A percentile compares a stretch with the other conserved stretches of the same genome.
phyloP scores from a whole-genome alignment of 163 green algal genomes.

The Chlamydomonas reinhardtii region DNA sequence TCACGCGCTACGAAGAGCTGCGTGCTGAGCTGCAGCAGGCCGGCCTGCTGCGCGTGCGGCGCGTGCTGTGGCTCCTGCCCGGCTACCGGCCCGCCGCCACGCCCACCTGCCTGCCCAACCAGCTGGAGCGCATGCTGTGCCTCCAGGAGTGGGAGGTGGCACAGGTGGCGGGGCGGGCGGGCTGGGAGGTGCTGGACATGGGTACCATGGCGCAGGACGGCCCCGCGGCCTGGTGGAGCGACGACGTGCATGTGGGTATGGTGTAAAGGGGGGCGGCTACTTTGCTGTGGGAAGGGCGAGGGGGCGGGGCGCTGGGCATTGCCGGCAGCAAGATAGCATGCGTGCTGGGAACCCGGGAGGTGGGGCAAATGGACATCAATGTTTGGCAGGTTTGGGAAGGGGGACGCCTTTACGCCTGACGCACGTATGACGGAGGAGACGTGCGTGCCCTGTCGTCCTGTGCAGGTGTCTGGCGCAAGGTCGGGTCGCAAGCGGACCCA shows the following conservation, averaged over 20 bases:
- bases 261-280: too few species aligned
- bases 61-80: background rate
- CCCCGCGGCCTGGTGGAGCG: background rate
- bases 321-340: too few species aligned
- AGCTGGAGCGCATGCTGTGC: conserved; percentile 9
- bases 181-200: background rate
- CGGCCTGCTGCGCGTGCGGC: background rate
- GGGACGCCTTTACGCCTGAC: too few species aligned
- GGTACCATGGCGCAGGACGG: background rate
- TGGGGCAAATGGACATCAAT: too few species aligned
- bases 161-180: background rate
- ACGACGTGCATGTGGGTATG: background rate
- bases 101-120: background rate
- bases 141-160: conserved; percentile 1
- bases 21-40: background rate
- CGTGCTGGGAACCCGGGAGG: too few species aligned
- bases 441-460: too few species aligned
- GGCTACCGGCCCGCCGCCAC: background rate
- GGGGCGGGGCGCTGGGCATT: too few species aligned
- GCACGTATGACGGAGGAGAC: too few species aligned
- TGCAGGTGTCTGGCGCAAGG: too few species aligned
- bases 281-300: too few species aligned
- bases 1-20: background rate
- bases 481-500: too few species aligned
- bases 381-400: too few species aligned